Evolutionary conservation across 352 stramenopile species (phyloP).

Genomic region (Achlya hypogyna): DNA sequence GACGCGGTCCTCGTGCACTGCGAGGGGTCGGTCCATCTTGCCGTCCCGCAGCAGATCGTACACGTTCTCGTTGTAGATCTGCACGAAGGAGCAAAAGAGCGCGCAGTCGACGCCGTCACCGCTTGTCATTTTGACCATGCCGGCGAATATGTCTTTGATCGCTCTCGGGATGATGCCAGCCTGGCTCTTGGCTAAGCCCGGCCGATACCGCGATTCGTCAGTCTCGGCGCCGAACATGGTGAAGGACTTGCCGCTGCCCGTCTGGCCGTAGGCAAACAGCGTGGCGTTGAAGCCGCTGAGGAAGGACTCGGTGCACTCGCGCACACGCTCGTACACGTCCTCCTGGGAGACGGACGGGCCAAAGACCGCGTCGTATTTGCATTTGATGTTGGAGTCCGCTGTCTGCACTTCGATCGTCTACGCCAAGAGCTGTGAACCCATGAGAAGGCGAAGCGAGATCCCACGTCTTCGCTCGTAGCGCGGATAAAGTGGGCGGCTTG

Average conservation of each 20-base stretch:
- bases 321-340: slow-evolving; percentile 70
- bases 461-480: slow-evolving; percentile 37
- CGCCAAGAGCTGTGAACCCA: not conserved
- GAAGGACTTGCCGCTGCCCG: slow-evolving; percentile 77
- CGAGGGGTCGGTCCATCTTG: slow-evolving; percentile 53
- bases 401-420: slow-evolving; percentile 74
- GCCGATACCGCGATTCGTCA: slow-evolving; percentile 57
- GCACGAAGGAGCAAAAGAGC: slow-evolving; percentile 79
- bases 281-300: slow-evolving; percentile 78
- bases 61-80: slow-evolving; percentile 90
- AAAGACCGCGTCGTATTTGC: slow-evolving; percentile 73
- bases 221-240: slow-evolving; percentile 79
- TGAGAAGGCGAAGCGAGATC: not conserved
- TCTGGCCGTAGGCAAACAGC: slow-evolving; percentile 79
- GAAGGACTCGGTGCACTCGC: slow-evolving; percentile 69
- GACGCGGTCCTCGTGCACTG: slow-evolving; percentile 80
- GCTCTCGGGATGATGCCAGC: slow-evolving; percentile 83
- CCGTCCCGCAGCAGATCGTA: slow-evolving; percentile 84
- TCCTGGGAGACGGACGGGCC: slow-evolving; percentile 61
- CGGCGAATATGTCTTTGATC: slow-evolving; percentile 81
- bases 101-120: slow-evolving; percentile 25
- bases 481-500: slow-evolving; percentile 31
- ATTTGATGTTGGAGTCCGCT: slow-evolving; percentile 61
- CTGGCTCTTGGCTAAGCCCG: slow-evolving; percentile 68
- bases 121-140: slow-evolving; percentile 51